Evolutionary conservation across 164 flowering plant species (phyloP), one percentile per base, ranked within the genome.

Genomic region (Tetracentron sinense): DNA sequence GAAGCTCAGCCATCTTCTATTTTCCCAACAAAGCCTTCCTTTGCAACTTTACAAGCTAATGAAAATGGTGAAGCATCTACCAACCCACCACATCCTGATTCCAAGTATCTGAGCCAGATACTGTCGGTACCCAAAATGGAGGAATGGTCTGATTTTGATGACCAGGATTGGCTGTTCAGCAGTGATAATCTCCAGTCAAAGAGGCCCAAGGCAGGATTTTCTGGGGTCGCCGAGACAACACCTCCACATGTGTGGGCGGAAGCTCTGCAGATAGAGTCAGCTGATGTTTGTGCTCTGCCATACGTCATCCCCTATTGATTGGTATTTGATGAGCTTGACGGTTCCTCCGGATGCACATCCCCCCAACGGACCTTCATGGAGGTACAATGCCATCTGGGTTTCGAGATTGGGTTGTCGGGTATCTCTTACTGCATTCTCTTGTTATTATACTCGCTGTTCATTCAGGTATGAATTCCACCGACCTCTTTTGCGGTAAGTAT

Each of bases 231-330:
- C 38, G 79, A 78, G 69, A 63, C 72, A 29, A n/a, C n/a, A n/a
- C n/a, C n/a, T n/a, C 75, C 78, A 31, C 75, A 69, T 31, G 92
- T 88, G 22, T 85, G 97, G 97, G 78, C 86, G 3, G 81, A 85
- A 70, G 87, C 91, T 33, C 21, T 79, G 55, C 77, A 28, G 57
- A 75, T 88, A 48, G 88, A 79, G 31, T 73, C 83, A 3, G 88
- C 83, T 56, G 97, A 88, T 74, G 69, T 86, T 60, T 77, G 47
- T 75, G 94, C 88, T 21, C 73, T 90, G 62, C 97, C 94, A 0
- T 90, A 90, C 68, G 97, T 90, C 61, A 77, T 90, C 70, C 97
- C 92, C 1, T 82, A 82, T 77, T 90, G 82, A 84, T 56, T n/a
- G n/a, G 56, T 54, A 55, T 61, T 27, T 47, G 29, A 58, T 29